Evolutionary conservation across 805 yeast species (phyloP).

Genomic region (Deakozyma indianensis): DNA sequence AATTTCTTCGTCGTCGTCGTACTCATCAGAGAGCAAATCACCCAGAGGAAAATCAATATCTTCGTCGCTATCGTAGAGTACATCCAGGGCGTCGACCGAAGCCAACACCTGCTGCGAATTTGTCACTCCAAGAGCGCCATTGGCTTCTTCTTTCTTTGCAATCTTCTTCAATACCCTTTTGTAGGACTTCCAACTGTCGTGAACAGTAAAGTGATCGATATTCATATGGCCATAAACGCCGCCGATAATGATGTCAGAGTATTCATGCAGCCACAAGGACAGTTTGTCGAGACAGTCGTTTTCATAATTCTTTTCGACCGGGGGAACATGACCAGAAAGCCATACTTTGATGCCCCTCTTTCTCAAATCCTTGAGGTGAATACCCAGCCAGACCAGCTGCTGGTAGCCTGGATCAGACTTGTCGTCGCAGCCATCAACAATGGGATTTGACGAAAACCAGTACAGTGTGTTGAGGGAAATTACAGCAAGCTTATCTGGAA

Average conservation of each 20-base stretch:
- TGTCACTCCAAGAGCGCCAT: not conserved
- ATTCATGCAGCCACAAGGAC: constrained; percentile 71
- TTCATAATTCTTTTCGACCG: constrained; percentile 65
- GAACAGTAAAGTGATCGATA: constrained; percentile 69
- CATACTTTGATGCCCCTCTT: constrained; percentile 68
- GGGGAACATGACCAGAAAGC: constrained; percentile 84
- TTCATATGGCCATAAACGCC: constrained; percentile 86
- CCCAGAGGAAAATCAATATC: not conserved
- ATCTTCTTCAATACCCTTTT: constrained; percentile 11
- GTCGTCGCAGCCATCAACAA: constrained; percentile 66
- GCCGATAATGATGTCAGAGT: constrained; percentile 70
- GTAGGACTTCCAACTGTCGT: constrained; percentile 59
- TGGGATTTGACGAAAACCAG: constrained; percentile 60
- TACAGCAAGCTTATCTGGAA: constrained; percentile 66
- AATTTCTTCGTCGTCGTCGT: not conserved
- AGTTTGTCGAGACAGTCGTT: constrained; percentile 59
- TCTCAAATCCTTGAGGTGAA: constrained; percentile 58
- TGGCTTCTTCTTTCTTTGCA: constrained; percentile 3
- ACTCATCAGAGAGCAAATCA: not conserved
- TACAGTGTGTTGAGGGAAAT: constrained; percentile 68
- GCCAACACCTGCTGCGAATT: not conserved
- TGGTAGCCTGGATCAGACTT: constrained; percentile 70
- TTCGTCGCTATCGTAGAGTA: not conserved
- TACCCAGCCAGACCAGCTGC: constrained; percentile 64
- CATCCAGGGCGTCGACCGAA: not conserved